These are phyloP conservation scores for Oidiodendron maius DNA, from an alignment of 495 filamentous ascomycete species.

Conservation along the genomic window DNA sequence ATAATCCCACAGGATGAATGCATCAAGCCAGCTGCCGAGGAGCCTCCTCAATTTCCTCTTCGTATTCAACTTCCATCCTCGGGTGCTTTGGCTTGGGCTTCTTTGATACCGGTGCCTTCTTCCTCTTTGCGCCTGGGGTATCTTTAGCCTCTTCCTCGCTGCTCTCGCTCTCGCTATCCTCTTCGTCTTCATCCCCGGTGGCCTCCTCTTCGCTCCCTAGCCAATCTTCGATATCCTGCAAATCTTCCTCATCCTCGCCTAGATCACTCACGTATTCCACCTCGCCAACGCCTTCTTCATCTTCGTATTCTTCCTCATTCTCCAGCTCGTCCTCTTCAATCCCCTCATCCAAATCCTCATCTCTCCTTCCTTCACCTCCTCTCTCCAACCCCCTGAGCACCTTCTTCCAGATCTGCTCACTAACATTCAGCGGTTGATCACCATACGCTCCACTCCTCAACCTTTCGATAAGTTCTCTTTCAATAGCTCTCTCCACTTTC, in stretches of 20 bases:
- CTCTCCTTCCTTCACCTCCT: slow-evolving; percentile 73
- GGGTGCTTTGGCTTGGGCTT: slow-evolving; percentile 52
- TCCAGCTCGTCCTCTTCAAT: slow-evolving; percentile 78
- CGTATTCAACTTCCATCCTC: slow-evolving; percentile 66
- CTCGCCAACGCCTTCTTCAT: slow-evolving; percentile 67
- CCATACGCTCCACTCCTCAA: slow-evolving; percentile 91
- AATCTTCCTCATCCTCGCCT: slow-evolving; percentile 43
- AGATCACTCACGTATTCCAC: slow-evolving; percentile 78
- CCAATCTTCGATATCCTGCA: slow-evolving; percentile 33
- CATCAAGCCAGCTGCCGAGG: slow-evolving; percentile 12
- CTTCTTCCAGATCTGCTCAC: slow-evolving; percentile 95
- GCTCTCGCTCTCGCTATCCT: slow-evolving; percentile 38
- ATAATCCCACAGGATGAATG: slow-evolving; percentile 5
- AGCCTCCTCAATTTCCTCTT: slow-evolving; percentile 44
- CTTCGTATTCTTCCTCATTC: slow-evolving; percentile 59
- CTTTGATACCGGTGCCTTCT: slow-evolving; percentile 50
- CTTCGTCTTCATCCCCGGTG: slow-evolving; percentile 40
- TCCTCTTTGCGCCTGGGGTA: slow-evolving; percentile 59
- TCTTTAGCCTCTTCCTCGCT: slow-evolving; percentile 45
- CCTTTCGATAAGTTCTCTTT: slow-evolving; percentile 90
- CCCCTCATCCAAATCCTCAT: slow-evolving; percentile 81
- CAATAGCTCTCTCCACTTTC: slow-evolving; percentile 93
- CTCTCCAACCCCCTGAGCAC: slow-evolving; percentile 86
- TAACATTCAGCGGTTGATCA: slow-evolving; percentile 88
- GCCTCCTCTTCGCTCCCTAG: slow-evolving; percentile 39